A percentile compares a stretch with the other conserved stretches of the same genome.
Evolutionary conservation across 176 grass and related monocot genomes (phyloP).

Genomic region (Hsuehochloa calcarea): DNA sequence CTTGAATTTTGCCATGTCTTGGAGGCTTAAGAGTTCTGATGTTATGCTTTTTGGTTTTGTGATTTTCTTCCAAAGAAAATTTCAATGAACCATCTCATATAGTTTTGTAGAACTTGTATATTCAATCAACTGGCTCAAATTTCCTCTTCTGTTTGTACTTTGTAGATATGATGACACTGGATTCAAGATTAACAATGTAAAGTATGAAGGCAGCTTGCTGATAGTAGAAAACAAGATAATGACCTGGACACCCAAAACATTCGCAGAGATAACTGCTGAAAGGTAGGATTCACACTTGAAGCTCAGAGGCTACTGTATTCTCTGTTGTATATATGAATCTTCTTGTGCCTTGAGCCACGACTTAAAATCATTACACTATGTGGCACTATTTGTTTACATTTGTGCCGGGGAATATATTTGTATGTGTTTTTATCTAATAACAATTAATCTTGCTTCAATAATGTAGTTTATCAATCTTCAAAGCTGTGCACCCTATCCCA

Average conservation of each 20-base stretch:
- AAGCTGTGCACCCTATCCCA: conserved; percentile 93
- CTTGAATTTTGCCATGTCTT: conserved; percentile 1
- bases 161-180: conserved; percentile 79
- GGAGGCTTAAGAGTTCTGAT: conserved; percentile 7
- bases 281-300: conserved; percentile 54
- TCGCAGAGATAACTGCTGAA: conserved; percentile 79
- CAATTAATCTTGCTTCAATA: conserved; percentile 14
- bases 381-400: conserved; percentile 17
- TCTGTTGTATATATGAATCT: background rate
- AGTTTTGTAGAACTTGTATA: too few species aligned
- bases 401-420: background rate
- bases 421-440: conserved; percentile 27
- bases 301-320: conserved; percentile 8
- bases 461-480: conserved; percentile 91
- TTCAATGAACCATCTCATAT: too few species aligned
- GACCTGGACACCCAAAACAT: conserved; percentile 79
- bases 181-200: conserved; percentile 81
- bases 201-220: conserved; percentile 81
- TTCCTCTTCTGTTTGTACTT: conserved; percentile 11
- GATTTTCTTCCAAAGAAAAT: background rate
- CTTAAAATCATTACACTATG: background rate
- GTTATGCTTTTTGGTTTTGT: background rate
- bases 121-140: conserved; percentile 19
- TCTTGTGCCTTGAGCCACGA: background rate
- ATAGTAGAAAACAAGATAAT: conserved; percentile 96